These are phyloP conservation scores for Sordariomycetes sp. DNA, from an alignment of 2,329 filamentous ascomycete species.

Conservation along the genomic window DNA sequence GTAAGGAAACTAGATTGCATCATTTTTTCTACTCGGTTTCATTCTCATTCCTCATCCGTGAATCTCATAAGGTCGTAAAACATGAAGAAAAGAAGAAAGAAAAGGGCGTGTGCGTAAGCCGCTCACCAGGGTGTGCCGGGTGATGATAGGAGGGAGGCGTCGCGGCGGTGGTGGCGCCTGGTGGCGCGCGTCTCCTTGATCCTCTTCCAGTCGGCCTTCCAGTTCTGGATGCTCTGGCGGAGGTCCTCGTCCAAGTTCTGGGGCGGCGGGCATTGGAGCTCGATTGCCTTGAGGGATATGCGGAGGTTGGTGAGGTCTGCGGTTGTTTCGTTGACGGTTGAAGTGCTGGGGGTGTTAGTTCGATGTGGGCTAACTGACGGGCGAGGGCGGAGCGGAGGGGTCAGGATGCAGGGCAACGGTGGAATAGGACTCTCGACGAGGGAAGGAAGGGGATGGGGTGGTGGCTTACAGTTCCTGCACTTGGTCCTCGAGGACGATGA, in stretches of 20 bases:
- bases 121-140: neutral
- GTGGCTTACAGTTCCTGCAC: constrained; percentile 42
- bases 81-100: neutral
- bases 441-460: neutral
- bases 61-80: neutral
- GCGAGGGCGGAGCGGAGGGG: constrained; percentile 1
- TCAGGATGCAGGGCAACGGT: neutral
- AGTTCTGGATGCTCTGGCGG: constrained; percentile 45
- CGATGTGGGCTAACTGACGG: neutral
- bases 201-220: constrained; percentile 48
- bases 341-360: constrained; percentile 29
- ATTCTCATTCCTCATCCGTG: neutral
- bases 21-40: too few relatives aligned
- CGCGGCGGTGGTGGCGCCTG: constrained; percentile 8
- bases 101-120: too few relatives aligned
- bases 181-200: constrained; percentile 34
- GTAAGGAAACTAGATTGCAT: too few relatives aligned
- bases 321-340: constrained; percentile 44
- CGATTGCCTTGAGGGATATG: constrained; percentile 51
- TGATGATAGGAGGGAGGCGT: neutral
- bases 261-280: constrained; percentile 43
- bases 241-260: constrained; percentile 47
- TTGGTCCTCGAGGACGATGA: constrained; percentile 48
- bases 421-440: neutral
- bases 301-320: constrained; percentile 51